Conservation (phyloP, 169 alveolate species). For the Plasmodium coatneyi region DNA sequence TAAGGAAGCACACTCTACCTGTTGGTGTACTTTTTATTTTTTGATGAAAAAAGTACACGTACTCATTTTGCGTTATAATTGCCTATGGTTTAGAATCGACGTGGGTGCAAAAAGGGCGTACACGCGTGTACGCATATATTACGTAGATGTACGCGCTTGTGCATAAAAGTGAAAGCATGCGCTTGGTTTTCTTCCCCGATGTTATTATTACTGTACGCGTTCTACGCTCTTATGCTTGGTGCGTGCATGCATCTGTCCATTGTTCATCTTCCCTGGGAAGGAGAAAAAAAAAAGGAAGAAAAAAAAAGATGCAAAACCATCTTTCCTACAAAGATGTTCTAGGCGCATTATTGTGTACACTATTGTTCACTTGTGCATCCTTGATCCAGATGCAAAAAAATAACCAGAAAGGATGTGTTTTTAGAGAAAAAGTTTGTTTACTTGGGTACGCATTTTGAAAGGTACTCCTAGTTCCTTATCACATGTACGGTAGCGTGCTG, state of each 20-base stretch:
- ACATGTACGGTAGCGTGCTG: neutral
- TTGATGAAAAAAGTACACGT: neutral
- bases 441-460: neutral
- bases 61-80: neutral
- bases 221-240: neutral
- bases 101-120: neutral
- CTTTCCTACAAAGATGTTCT: neutral
- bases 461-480: neutral
- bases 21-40: neutral
- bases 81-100: neutral
- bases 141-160: neutral
- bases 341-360: neutral
- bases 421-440: neutral
- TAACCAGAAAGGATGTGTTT: neutral
- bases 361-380: neutral
- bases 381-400: neutral
- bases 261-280: neutral
- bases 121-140: too few relatives aligned
- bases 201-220: neutral
- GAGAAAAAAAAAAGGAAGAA: neutral
- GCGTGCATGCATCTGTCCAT: neutral
- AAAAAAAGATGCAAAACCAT: neutral
- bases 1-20: neutral
- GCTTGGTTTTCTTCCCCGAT: neutral
- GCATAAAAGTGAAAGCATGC: neutral